Conservation (phyloP, 441 rosid genomes). For the Mallotus repandus region DNA sequence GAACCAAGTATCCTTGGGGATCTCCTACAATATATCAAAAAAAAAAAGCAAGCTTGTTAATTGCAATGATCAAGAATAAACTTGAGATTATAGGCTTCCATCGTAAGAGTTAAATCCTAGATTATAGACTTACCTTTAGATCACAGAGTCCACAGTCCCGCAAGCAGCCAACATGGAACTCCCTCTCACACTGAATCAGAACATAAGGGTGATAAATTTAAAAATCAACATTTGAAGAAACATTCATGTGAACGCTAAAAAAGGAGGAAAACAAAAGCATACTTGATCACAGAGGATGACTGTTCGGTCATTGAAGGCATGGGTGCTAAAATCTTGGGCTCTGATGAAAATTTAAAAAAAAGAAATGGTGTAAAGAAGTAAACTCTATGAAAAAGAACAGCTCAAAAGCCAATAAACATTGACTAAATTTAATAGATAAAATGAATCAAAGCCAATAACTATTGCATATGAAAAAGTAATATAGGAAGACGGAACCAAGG, state of each 20-base stretch:
- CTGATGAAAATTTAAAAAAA: conserved; percentile 36
- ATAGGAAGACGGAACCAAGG: background rate
- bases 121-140: conserved; percentile 61
- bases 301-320: conserved; percentile 71
- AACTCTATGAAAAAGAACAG: conserved; percentile 9
- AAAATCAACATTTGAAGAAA: conserved; percentile 14
- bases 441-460: background rate
- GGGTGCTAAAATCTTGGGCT: conserved; percentile 75
- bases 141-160: conserved; percentile 65
- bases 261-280: conserved; percentile 26
- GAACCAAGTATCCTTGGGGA: conserved; percentile 86
- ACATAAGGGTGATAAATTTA: background rate
- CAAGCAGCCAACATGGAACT: conserved; percentile 96
- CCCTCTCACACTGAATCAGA: conserved; percentile 83
- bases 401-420: background rate
- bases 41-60: conserved; percentile 14
- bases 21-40: conserved; percentile 49
- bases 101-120: background rate
- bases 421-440: background rate
- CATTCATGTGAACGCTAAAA: background rate
- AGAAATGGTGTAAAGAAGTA: background rate
- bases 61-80: conserved; percentile 23
- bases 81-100: background rate
- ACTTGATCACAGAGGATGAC: conserved; percentile 97
- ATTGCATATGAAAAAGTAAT: conserved; percentile 5